Conservation (phyloP, 805 yeast genomes). For the Sungouiella thailandica region DNA sequence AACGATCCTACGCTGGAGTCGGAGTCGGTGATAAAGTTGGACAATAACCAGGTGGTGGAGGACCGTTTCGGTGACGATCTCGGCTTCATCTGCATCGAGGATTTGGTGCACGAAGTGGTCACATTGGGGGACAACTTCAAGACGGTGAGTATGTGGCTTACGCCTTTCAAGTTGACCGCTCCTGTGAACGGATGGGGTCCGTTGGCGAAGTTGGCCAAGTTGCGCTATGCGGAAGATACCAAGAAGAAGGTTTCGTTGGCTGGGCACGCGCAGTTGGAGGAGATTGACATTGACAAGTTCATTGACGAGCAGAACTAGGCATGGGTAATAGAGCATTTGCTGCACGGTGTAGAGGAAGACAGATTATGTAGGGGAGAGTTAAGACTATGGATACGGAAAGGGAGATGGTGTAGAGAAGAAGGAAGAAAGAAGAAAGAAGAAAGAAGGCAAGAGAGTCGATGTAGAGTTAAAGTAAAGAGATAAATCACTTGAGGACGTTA, state of each 20-base stretch:
- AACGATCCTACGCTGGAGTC: conserved; percentile 24
- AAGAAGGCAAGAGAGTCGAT: too few species aligned
- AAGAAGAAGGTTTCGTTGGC: conserved; percentile 51
- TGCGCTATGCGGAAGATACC: conserved; percentile 51
- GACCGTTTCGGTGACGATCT: conserved; percentile 53
- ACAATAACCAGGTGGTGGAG: conserved; percentile 72
- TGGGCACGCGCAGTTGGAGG: conserved; percentile 60
- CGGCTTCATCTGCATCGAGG: conserved; percentile 77
- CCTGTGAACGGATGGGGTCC: conserved; percentile 77
- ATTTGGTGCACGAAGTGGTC: conserved; percentile 66
- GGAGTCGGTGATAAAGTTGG: conserved; percentile 44
- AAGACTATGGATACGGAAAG: too few species aligned
- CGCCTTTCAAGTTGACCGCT: conserved; percentile 64
- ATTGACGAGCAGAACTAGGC: conserved; percentile 59
- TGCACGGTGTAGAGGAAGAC: neutral
- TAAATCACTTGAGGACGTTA: too few species aligned
- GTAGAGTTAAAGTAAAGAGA: too few species aligned
- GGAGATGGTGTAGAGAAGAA: too few species aligned
- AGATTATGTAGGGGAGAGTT: too few species aligned
- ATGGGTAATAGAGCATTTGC: conserved; percentile 1
- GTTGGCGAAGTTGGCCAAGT: conserved; percentile 59
- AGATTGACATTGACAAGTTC: conserved; percentile 68
- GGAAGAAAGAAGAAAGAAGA: neutral
- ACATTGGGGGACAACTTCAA: conserved; percentile 63
- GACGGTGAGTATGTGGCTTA: conserved; percentile 53